Evolutionary conservation across 345 rosid genomes (phyloP).

Genomic region (Dipteronia dyeriana): DNA sequence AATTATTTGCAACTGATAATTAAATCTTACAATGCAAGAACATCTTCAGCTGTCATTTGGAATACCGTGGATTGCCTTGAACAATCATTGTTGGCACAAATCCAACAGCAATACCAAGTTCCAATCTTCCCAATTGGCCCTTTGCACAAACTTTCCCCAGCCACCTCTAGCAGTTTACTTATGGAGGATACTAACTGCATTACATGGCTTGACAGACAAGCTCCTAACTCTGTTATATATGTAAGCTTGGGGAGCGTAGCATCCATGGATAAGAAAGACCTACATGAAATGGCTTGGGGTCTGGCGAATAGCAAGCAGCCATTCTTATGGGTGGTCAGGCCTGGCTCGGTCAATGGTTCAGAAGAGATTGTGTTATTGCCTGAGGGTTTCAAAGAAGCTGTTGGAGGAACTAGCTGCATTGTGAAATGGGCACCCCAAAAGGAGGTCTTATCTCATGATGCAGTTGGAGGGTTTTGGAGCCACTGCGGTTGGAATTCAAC

Average conservation of each 20-base stretch:
- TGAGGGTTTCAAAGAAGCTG: conserved; percentile 8
- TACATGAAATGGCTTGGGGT: conserved; percentile 40
- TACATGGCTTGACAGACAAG: conserved; percentile 42
- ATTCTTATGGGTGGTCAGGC: conserved; percentile 38
- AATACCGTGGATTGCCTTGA: conserved; percentile 39
- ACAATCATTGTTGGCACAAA: conserved; percentile 17
- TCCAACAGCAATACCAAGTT: conserved; percentile 17
- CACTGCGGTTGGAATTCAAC: conserved; percentile 53
- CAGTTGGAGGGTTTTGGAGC: conserved; percentile 46
- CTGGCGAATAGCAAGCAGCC: conserved; percentile 31
- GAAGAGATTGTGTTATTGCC: conserved; percentile 29
- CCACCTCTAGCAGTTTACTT: conserved; percentile 19
- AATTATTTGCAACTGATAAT: conserved; percentile 21
- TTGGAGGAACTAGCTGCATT: conserved; percentile 22
- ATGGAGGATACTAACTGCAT: conserved; percentile 35
- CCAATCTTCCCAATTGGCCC: conserved; percentile 42
- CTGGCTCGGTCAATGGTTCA: conserved; percentile 27
- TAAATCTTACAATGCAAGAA: conserved; percentile 21
- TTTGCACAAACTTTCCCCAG: conserved; percentile 33
- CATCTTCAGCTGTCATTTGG: conserved; percentile 29
- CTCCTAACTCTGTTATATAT: conserved; percentile 31
- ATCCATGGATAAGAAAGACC: conserved; percentile 15
- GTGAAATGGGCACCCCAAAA: conserved; percentile 49
- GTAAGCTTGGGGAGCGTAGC: conserved; percentile 39
- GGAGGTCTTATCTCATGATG: conserved; percentile 34